phyloP scores from a whole-genome alignment of 305 asterid species.

The Caryopteris hybrid region DNA sequence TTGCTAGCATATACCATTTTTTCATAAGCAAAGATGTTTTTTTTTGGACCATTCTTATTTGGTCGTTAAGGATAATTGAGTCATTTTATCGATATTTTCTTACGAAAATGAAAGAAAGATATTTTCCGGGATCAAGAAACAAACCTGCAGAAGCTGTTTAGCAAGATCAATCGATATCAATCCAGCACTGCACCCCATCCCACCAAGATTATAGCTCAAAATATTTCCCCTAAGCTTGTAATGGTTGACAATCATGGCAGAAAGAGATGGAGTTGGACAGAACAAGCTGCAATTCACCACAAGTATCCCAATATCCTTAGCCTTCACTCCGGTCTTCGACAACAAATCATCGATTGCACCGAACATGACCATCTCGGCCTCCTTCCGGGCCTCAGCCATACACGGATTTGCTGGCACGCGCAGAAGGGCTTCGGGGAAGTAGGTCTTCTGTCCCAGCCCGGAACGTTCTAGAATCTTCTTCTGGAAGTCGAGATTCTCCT shows the following conservation, averaged over 20 bases:
- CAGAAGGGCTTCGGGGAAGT: slow-evolving; percentile 46
- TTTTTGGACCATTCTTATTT: no score
- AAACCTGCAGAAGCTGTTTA: slow-evolving; percentile 69
- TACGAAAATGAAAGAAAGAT: no score
- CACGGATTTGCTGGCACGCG: slow-evolving; percentile 42
- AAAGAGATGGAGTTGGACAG: slow-evolving; percentile 73
- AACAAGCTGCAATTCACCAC: slow-evolving; percentile 79
- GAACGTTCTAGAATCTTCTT: slow-evolving; percentile 61
- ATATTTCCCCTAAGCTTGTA: slow-evolving; percentile 70
- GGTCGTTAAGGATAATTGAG: no score
- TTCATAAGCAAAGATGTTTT: no score
- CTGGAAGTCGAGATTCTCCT: slow-evolving; percentile 57
- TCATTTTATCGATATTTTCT: no score
- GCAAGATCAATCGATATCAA: slow-evolving; percentile 82
- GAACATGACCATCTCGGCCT: slow-evolving; percentile 74
- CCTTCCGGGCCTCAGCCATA: slow-evolving; percentile 63
- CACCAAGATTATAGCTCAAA: slow-evolving; percentile 77
- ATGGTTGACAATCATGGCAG: slow-evolving; percentile 75
- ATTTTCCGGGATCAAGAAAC: neutral
- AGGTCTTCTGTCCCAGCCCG: slow-evolving; percentile 73
- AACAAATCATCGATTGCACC: slow-evolving; percentile 70
- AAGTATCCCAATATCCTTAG: slow-evolving; percentile 71
- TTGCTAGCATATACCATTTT: no score
- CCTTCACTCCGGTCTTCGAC: slow-evolving; percentile 59
- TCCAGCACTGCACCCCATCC: slow-evolving; percentile 94